A percentile compares a stretch with the other conserved stretches of the same genome.
phyloP scores from a whole-genome alignment of 441 rosid species.

The Pelargonium cotyledonis region DNA sequence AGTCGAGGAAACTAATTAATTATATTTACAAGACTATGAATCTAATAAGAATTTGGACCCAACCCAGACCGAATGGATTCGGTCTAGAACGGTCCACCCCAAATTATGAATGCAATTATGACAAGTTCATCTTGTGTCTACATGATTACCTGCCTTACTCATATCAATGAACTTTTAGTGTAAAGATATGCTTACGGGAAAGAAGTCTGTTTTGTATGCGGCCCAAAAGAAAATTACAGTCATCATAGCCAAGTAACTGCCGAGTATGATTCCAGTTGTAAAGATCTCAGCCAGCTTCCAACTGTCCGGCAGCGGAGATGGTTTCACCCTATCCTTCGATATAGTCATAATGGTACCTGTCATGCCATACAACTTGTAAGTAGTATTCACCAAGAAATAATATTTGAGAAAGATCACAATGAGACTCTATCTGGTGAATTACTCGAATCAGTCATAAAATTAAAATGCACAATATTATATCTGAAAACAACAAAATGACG shows the following conservation, averaged over 20 bases:
- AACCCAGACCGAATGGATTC: neutral
- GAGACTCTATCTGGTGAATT: too few relatives aligned
- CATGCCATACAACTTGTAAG: slow-evolving; percentile 1
- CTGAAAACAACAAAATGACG: neutral
- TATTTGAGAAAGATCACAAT: too few relatives aligned
- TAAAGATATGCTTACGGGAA: slow-evolving; percentile 32
- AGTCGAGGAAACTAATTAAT: neutral
- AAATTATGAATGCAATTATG: neutral
- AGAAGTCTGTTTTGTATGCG: slow-evolving; percentile 35
- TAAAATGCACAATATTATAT: neutral
- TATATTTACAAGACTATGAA: neutral
- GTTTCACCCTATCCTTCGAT: slow-evolving; percentile 48
- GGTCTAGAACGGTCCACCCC: neutral
- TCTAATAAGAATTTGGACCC: neutral
- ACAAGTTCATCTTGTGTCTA: neutral
- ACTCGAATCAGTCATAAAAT: too few relatives aligned
- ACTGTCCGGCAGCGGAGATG: slow-evolving; percentile 50
- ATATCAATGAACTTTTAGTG: neutral
- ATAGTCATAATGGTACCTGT: slow-evolving; percentile 48
- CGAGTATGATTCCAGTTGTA: slow-evolving; percentile 41
- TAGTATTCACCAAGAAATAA: neutral
- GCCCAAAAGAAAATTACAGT: slow-evolving; percentile 54
- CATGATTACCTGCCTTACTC: neutral
- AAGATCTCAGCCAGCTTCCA: slow-evolving; percentile 49
- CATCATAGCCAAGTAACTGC: slow-evolving; percentile 49